Percentiles rank a stretch among this genome's conserved stretches.
phyloP scores from a whole-genome alignment of 2,329 filamentous ascomycete genomes.

The Colletotrichum orchidophilum region DNA sequence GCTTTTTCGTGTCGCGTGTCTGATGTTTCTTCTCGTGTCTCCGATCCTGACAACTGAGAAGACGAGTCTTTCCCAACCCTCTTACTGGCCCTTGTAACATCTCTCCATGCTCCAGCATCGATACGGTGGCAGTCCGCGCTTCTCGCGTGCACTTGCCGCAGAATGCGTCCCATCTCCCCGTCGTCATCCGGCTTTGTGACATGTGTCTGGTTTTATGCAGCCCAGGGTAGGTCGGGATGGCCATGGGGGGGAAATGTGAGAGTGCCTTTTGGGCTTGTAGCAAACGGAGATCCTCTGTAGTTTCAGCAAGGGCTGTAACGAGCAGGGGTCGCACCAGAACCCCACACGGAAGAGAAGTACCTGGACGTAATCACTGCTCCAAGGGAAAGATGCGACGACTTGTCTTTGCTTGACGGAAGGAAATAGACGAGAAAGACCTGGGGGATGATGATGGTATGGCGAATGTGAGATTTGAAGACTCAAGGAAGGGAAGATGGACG shows the following conservation, averaged over 20 bases:
- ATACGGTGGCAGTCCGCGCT: background rate
- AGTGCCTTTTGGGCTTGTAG: background rate
- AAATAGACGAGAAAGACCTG: background rate
- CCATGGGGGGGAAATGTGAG: background rate
- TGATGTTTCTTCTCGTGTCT: background rate
- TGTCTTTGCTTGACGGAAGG: background rate
- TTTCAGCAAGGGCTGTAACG: conserved; percentile 25
- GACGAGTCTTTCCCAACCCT: conserved; percentile 4
- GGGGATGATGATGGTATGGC: background rate
- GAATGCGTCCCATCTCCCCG: background rate
- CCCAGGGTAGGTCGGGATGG: background rate
- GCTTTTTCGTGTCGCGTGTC: background rate
- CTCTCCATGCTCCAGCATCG: background rate
- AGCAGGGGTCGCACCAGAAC: background rate
- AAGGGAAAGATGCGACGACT: background rate
- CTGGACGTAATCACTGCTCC: background rate
- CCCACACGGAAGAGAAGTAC: background rate
- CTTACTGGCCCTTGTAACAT: background rate
- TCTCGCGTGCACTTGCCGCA: conserved; percentile 26
- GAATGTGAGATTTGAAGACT: background rate
- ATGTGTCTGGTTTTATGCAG: conserved; percentile 12
- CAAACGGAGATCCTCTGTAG: background rate
- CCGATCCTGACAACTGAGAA: background rate
- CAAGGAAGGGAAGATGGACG: background rate
- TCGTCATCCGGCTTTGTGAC: conserved; percentile 9